Base-by-base conservation (phyloP, 1,139 yeast species). In the Blastobotrys serpentis region DNA sequence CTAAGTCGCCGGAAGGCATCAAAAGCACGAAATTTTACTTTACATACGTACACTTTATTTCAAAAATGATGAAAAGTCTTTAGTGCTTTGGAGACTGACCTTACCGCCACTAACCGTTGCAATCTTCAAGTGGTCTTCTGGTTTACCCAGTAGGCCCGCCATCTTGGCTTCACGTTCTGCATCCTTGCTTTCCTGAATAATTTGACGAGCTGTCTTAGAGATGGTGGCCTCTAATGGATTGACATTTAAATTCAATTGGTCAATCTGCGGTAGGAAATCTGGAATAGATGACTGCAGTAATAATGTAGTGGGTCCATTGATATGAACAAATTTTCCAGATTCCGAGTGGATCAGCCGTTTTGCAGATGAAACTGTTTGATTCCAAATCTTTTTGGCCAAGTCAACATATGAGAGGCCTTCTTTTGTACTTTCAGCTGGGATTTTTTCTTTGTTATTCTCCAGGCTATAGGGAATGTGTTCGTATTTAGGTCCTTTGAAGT, bases 61-160 rank as follows among this genome's bases (percentile, higher is more conserved):
- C 23, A 16, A 34, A 23, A 48, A 48, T 14, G 33, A 13, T 33
- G 44, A 43, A 34, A 59, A 59, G 37, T 50, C 48, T 21, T 46
- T 47, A 2, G 61, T 56, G 29, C 54, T 46, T 34, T 48, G 50
- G 41, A 62, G 59, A n/a, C 47, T 42, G 22, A 57, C 65, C 26
- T 55, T 54, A n/a, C 64, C 64, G 23, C 58, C 54, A 4, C 37
- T 42, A 2, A 62, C 56, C 5, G 60, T 56, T 8, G 60, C 65
- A 11, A 59, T 43, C 49, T 61, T 61, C 43, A 62, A 48, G 43
- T 61, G 61, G 42, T 59, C 56, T 25, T 54, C 56, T 1, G 64
- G 61, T 7, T 42, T 42, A 13, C 60, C 57, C 10, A 42, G 33
- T 49, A 56, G 40, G 16, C 60, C 61, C 1, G 51, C 34, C 10